These are phyloP conservation scores for Fraxinus excelsior DNA, from an alignment of 257 asterid species.

Conservation along the genomic window DNA sequence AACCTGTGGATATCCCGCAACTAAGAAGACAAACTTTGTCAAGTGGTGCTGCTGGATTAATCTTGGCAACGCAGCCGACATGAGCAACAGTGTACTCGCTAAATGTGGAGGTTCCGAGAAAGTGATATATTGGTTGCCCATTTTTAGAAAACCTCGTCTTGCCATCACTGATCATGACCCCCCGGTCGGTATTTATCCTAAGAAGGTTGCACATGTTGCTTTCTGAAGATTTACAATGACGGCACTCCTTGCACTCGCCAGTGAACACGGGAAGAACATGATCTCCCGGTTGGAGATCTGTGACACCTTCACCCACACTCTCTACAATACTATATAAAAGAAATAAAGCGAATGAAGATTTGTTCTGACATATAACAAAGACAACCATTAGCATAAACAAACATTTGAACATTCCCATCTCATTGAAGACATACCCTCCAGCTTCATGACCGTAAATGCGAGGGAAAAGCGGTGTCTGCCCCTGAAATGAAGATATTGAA, in stretches of 20 bases:
- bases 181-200: conserved; percentile 73
- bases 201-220: conserved; percentile 77
- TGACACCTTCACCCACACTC: conserved; percentile 83
- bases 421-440: conserved; percentile 54
- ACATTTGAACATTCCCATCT: conserved; percentile 25
- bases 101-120: conserved; percentile 79
- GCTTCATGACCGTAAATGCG: conserved; percentile 84
- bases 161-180: conserved; percentile 63
- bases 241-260: conserved; percentile 77
- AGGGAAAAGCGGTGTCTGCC: conserved; percentile 68
- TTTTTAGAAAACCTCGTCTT: conserved; percentile 64
- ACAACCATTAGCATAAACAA: too few species aligned
- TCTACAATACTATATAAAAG: conserved; percentile 59
- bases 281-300: conserved; percentile 64
- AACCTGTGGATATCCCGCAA: conserved; percentile 86
- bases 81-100: conserved; percentile 24
- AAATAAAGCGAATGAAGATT: background rate
- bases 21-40: conserved; percentile 80
- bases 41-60: too few species aligned
- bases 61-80: conserved; percentile 19
- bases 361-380: too few species aligned
- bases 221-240: conserved; percentile 70
- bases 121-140: conserved; percentile 75
- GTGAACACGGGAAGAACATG: conserved; percentile 86
- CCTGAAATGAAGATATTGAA: conserved; percentile 36